A percentile compares a stretch with the other conserved stretches of the same genome.
phyloP scores from a whole-genome alignment of 371 early-diverging fungal species.

The Nosema muscidifuracis region DNA sequence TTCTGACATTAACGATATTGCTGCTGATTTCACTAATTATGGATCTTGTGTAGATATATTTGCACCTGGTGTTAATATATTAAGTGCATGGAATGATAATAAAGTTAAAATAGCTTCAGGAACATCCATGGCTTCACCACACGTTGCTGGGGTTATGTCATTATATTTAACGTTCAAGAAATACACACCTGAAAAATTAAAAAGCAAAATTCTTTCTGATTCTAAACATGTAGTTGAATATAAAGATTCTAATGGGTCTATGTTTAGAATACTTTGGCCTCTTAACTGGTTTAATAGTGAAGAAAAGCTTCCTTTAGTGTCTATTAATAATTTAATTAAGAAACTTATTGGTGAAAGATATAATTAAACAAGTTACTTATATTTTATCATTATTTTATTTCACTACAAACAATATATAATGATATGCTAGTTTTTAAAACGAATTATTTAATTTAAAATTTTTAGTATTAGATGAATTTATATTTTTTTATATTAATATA shows the following conservation, averaged over 20 bases:
- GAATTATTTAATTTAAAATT: no score
- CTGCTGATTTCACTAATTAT: constrained; percentile 69
- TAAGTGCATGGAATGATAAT: constrained; percentile 74
- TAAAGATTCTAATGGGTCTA: not conserved
- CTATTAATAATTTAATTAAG: constrained; percentile 27
- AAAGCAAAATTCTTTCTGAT: constrained; percentile 60
- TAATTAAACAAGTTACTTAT: no score
- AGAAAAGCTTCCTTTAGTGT: constrained; percentile 36
- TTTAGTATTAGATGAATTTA: no score
- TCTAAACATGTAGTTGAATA: constrained; percentile 15
- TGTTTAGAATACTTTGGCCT: constrained; percentile 5
- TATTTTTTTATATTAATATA: no score
- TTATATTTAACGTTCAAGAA: constrained; percentile 70
- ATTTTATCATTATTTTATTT: no score
- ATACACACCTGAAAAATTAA: constrained; percentile 66
- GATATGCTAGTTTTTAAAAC: no score
- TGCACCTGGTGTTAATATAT: constrained; percentile 82
- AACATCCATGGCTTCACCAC: constrained; percentile 97
- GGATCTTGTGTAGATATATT: constrained; percentile 69
- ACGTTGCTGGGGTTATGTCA: constrained; percentile 88
- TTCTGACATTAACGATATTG: constrained; percentile 61
- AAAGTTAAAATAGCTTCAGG: constrained; percentile 82
- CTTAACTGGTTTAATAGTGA: constrained; percentile 3
- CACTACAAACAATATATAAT: no score
- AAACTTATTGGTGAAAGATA: constrained; percentile 12